Evolutionary conservation across 768 basidiomycete genomes (phyloP), one percentile per base, ranked within the genome.

Genomic region (Lyophyllum decastes): DNA sequence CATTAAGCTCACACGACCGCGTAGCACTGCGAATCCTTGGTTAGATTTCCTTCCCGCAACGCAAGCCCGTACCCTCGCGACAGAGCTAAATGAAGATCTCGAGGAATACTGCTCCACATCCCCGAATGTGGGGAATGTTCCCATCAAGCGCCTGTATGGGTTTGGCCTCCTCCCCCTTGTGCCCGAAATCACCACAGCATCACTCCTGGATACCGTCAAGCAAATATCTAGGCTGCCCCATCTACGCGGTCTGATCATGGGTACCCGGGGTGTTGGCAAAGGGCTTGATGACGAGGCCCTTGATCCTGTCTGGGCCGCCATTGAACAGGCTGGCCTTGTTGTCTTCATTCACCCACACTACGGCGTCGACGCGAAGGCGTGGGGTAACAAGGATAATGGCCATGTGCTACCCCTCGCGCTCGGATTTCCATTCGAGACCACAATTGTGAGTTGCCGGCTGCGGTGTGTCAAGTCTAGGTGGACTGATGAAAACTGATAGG

Each of bases 391-490:
- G 58, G 82, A 86, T 41, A 94, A 95, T 62, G 94, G 94, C 0
- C 94, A 95, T 61, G 94, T 94, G 38, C 82, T 95, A 26, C 89
- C 92, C 2, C 82, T 95, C 51, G 90, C 92, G 0, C 79, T 94
- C 16, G 93, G 94, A 1, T 95, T 95, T 72, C 93, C 93, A 2
- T 89, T 95, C 65, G 94, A 95, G 74, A 95, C 93, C 17, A 94
- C 94, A 4, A 86, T 85, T 30, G 92, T 92, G 63, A 68, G 89
- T 77, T 41, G 17, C 21, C 17, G 10, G n/a, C 17, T 25, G 9
- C 33, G 26, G 38, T 16, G 22, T 19, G 21, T 52, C 5, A 21
- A 30, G 41, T 33, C 14, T 30, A 5, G 16, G 35, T 34, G 47
- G 33, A 44, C 52, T 70, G 35, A 64, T 45, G 40, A 25, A 17